Evolutionary conservation across 192 early-diverging fungal genomes (phyloP).

Genomic region (Backusella tarrabulga): DNA sequence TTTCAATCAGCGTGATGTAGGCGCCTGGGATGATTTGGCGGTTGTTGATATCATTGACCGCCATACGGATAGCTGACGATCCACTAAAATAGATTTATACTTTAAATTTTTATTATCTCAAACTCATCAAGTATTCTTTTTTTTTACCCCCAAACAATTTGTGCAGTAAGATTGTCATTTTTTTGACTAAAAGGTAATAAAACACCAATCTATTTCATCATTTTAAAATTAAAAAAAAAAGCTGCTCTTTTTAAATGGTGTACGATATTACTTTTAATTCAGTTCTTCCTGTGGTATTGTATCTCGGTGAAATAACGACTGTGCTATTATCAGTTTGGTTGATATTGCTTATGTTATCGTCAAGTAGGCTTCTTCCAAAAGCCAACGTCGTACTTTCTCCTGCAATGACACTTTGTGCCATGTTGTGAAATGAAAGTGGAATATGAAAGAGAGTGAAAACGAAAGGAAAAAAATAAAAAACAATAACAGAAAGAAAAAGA

Average conservation of each 20-base stretch:
- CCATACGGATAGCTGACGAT: slow-evolving; percentile 49
- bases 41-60: slow-evolving; percentile 47
- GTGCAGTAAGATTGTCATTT: slow-evolving; percentile 28
- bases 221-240: not conserved
- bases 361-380: slow-evolving; percentile 18
- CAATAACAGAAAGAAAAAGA: not conserved
- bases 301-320: slow-evolving; percentile 18
- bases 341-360: slow-evolving; percentile 14
- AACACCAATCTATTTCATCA: slow-evolving; percentile 28
- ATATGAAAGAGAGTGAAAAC: not conserved
- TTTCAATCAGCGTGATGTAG: slow-evolving; percentile 46
- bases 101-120: not conserved
- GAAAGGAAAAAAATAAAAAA: not conserved
- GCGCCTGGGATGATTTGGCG: slow-evolving; percentile 45
- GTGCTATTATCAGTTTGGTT: slow-evolving; percentile 25
- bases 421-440: slow-evolving; percentile 1
- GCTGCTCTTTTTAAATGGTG: not conserved
- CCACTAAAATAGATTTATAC: slow-evolving; percentile 32
- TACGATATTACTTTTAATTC: slow-evolving; percentile 26
- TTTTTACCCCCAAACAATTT: slow-evolving; percentile 40
- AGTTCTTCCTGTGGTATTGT: slow-evolving; percentile 15
- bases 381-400: not conserved
- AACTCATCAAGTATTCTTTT: not conserved
- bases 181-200: slow-evolving; percentile 34
- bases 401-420: slow-evolving; percentile 7